Base-by-base conservation (phyloP, 192 early-diverging fungal species). In the Coemansia aciculifera region DNA sequence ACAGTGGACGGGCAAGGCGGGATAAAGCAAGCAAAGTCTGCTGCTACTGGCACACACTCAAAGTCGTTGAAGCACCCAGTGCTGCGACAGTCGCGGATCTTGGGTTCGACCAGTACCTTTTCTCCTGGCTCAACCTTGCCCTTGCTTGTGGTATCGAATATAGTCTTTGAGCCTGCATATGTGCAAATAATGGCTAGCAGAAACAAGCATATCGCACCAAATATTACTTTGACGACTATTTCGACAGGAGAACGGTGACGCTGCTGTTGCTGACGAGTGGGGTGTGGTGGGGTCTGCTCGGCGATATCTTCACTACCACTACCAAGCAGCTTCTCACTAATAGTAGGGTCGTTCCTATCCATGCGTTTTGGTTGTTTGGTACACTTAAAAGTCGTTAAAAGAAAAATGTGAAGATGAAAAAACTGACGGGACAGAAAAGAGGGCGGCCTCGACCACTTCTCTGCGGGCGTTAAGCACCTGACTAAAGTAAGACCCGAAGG, bases 1-100 rank as follows among this genome's bases (percentile, higher is more conserved):
- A 73, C 51, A 0, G 42, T 59, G 2, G 68, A 59, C 17, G 74
- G 74, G 38, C 79, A 82, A 2, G 75, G 79, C 49, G 64, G 62
- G 11, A 71, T 42, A 52, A 74, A 71, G 54, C 79, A 82, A 9
- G 65, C 68, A 39, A 77, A 48, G 48, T 71, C 49, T 2, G 60
- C 67, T 23, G 68, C 57, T 9, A 71, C 56, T 29, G 62, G 56
- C 9, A 68, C 68, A 17, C 79, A 82, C 21, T 62, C 64, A 64
- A 73, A 77, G 19, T 59, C 63, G 34, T 43, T 48, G 36, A 31
- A 15, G 40, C 79, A 82, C 2, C 79, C 79, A 0, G 74, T 44
- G n/a, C 43, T 71, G 52, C 79, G 62, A 38, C 79, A 82, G 66
- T 82, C 79, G 21, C 59, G 59, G 59, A 60, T 19, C 59, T 60